A percentile compares a stretch with the other conserved stretches of the same genome.
phyloP scores from a whole-genome alignment of 2,329 filamentous ascomycete species.

The Blastomyces emzantsi region DNA sequence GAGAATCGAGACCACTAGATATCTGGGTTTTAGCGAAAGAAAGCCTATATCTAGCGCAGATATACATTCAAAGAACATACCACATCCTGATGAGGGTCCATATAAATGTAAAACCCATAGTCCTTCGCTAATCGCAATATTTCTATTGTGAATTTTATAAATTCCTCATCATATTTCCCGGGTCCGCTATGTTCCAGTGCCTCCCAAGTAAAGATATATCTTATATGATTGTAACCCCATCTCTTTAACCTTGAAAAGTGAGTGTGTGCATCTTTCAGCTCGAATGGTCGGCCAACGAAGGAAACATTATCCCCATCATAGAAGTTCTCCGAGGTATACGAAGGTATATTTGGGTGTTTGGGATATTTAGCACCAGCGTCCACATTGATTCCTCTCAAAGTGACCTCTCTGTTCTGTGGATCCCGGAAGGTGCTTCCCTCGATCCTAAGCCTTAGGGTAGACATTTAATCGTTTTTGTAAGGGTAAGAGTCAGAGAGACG shows the following conservation, averaged over 20 bases:
- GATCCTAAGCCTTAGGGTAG: conserved; percentile 66
- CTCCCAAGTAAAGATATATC: conserved; percentile 98
- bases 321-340: conserved; percentile 68
- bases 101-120: conserved; percentile 93
- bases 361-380: conserved; percentile 87
- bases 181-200: conserved; percentile 92
- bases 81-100: conserved; percentile 98
- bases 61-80: conserved; percentile 34
- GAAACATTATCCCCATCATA: conserved; percentile 88
- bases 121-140: conserved; percentile 73
- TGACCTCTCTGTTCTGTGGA: conserved; percentile 68
- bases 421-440: conserved; percentile 83
- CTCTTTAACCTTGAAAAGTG: conserved; percentile 81
- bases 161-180: conserved; percentile 86
- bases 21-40: conserved; percentile 22
- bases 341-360: conserved; percentile 68
- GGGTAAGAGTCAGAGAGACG: background rate
- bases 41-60: background rate
- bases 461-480: conserved; percentile 45
- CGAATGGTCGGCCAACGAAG: conserved; percentile 79
- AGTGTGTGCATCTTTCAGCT: conserved; percentile 67
- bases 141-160: conserved; percentile 83
- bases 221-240: conserved; percentile 92
- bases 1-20: conserved; percentile 82
- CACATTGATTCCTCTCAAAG: conserved; percentile 87